These are phyloP conservation scores for Protomyces gravidus DNA, from an alignment of 1,139 yeast genomes.

Conservation along the genomic window DNA sequence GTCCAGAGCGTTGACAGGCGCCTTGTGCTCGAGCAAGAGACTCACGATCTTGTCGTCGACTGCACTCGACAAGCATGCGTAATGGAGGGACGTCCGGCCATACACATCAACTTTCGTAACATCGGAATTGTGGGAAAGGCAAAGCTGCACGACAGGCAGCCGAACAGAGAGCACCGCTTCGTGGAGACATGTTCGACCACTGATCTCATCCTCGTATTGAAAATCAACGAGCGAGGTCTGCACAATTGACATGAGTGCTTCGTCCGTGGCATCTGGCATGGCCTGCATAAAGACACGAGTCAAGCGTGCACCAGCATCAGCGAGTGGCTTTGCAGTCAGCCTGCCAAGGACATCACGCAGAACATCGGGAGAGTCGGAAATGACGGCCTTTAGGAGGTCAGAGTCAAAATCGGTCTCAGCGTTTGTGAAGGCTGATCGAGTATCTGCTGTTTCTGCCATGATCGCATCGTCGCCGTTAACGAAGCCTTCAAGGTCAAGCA, in stretches of 20 bases:
- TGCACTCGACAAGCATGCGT: constrained; percentile 56
- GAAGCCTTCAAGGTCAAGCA: constrained; percentile 77
- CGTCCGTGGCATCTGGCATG: constrained; percentile 4
- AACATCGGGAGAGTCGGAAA: constrained; percentile 29
- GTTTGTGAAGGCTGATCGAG: constrained; percentile 4
- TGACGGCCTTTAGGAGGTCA: constrained; percentile 35
- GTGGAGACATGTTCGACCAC: constrained; percentile 24
- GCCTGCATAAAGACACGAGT: constrained; percentile 25
- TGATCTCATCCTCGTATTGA: constrained; percentile 15
- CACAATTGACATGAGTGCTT: constrained; percentile 3
- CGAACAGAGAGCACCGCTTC: constrained; percentile 22
- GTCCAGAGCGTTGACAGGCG: constrained; percentile 43
- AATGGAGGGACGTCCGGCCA: constrained; percentile 82
- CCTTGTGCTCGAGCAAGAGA: constrained; percentile 40
- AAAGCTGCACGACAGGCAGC: not conserved
- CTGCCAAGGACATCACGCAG: constrained; percentile 28
- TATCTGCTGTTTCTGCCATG: not conserved
- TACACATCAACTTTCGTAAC: constrained; percentile 50
- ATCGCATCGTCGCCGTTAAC: constrained; percentile 14
- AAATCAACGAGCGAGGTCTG: constrained; percentile 17
- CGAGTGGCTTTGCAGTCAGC: constrained; percentile 31
- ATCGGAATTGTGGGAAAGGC: not conserved
- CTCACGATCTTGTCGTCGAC: constrained; percentile 38
- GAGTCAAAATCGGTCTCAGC: constrained; percentile 20
- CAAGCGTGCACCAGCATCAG: constrained; percentile 41